Percentiles rank a stretch among this genome's conserved stretches.
Evolutionary conservation across 2,329 filamentous ascomycete genomes (phyloP).

Genomic region (Metarhizium robertsii): DNA sequence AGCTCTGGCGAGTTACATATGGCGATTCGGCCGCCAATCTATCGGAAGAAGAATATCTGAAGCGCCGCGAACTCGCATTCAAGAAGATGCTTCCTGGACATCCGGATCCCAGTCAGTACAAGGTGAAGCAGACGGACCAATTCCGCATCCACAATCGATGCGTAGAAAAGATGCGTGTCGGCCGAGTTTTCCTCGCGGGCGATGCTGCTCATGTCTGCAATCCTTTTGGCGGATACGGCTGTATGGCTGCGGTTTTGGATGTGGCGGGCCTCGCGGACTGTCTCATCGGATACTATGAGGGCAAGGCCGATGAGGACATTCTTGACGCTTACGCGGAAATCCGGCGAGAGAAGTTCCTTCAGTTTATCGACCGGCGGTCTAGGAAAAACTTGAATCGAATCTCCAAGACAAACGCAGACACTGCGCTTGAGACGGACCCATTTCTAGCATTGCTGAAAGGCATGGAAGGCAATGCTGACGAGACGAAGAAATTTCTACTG

Average conservation of each 20-base stretch:
- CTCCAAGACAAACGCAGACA: neutral
- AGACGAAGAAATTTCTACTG: slow-evolving; percentile 6
- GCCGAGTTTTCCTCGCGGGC: slow-evolving; percentile 37
- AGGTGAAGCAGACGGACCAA: slow-evolving; percentile 26
- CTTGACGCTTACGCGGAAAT: slow-evolving; percentile 29
- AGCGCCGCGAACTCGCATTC: slow-evolving; percentile 15
- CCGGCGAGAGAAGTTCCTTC: slow-evolving; percentile 24
- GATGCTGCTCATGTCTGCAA: slow-evolving; percentile 46
- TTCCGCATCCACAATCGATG: slow-evolving; percentile 42
- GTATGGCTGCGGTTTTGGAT: slow-evolving; percentile 39
- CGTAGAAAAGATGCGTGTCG: slow-evolving; percentile 36
- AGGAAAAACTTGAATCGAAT: slow-evolving; percentile 7
- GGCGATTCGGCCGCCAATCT: slow-evolving; percentile 35
- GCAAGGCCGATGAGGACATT: slow-evolving; percentile 27
- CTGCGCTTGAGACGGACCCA: slow-evolving; percentile 1
- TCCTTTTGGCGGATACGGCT: slow-evolving; percentile 40
- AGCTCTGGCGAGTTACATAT: slow-evolving; percentile 43
- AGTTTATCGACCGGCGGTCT: slow-evolving; percentile 6
- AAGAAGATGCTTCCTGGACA: slow-evolving; percentile 39
- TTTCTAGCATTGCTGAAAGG: slow-evolving; percentile 6
- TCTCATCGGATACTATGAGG: slow-evolving; percentile 30
- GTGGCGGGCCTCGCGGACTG: slow-evolving; percentile 38
- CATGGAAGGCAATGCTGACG: slow-evolving; percentile 5
- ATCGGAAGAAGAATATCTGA: slow-evolving; percentile 25
- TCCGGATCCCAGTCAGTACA: slow-evolving; percentile 39